Conservation (phyloP, 1,284 basidiomycete species). For the Inonotus obliquus region DNA sequence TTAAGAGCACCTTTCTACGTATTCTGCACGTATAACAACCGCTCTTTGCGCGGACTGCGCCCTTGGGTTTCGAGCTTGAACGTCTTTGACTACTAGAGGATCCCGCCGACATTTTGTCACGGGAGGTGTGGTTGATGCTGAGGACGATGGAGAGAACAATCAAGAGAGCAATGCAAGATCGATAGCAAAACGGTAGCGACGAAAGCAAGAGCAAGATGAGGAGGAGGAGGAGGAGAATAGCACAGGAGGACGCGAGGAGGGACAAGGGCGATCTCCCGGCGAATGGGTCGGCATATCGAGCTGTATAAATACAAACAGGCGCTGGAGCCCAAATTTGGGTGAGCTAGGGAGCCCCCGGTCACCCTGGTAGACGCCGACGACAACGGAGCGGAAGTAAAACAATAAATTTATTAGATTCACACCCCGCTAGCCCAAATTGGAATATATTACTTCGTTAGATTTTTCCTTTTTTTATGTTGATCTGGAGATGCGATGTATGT, state of each 20-base stretch:
- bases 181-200: neutral
- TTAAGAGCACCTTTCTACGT: slow-evolving; percentile 60
- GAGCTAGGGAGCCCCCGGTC: neutral
- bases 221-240: neutral
- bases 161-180: neutral
- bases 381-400: neutral
- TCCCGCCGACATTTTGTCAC: neutral
- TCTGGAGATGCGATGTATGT: neutral
- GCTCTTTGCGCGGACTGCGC: slow-evolving; percentile 74
- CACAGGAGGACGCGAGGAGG: neutral
- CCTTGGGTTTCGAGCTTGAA: slow-evolving; percentile 42
- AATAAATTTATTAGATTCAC: neutral
- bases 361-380: neutral
- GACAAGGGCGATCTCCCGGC: neutral
- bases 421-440: neutral
- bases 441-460: neutral
- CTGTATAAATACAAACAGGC: neutral
- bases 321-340: neutral
- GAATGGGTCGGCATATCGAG: neutral
- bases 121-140: neutral
- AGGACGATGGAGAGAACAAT: neutral
- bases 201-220: neutral
- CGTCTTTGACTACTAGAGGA: neutral
- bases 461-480: neutral
- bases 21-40: slow-evolving; percentile 84